Conservation (phyloP, 106 monocot species). For the Apostasia shenzhenica region DNA sequence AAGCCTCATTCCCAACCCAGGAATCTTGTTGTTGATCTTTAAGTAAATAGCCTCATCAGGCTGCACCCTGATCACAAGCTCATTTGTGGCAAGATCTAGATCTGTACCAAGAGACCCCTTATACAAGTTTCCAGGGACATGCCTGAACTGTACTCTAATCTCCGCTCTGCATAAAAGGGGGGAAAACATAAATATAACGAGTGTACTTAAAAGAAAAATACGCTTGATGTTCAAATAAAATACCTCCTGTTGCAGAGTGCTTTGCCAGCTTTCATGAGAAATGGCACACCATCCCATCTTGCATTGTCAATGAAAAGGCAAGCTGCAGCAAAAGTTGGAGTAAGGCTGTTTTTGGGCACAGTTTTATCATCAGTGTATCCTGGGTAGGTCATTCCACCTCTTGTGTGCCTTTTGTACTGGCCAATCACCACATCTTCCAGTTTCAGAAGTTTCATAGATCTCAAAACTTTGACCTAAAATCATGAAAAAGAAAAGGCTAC, state of each 20-base stretch:
- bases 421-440: slow-evolving; percentile 79
- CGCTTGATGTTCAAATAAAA: background rate
- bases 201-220: background rate
- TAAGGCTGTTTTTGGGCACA: slow-evolving; percentile 67
- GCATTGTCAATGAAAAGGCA: slow-evolving; percentile 89
- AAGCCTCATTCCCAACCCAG: slow-evolving; percentile 83
- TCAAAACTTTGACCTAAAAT: slow-evolving; percentile 81
- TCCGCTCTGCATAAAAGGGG: slow-evolving; percentile 49
- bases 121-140: slow-evolving; percentile 89
- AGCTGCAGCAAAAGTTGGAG: slow-evolving; percentile 90
- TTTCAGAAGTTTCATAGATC: slow-evolving; percentile 72
- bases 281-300: slow-evolving; percentile 95
- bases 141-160: slow-evolving; percentile 92
- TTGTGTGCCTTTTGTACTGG: slow-evolving; percentile 79
- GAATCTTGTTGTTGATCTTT: slow-evolving; percentile 90
- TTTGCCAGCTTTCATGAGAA: slow-evolving; percentile 97
- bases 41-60: slow-evolving; percentile 97
- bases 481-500: too few relatives aligned
- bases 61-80: slow-evolving; percentile 89
- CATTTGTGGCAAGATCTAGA: slow-evolving; percentile 89
- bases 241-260: slow-evolving; percentile 68
- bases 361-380: slow-evolving; percentile 74
- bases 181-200: background rate
- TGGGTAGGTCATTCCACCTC: slow-evolving; percentile 62
- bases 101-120: slow-evolving; percentile 75